Evolutionary conservation across 2,329 filamentous ascomycete species (phyloP), one percentile per base, ranked within the genome.

Genomic region (Monosporascus sp.): DNA sequence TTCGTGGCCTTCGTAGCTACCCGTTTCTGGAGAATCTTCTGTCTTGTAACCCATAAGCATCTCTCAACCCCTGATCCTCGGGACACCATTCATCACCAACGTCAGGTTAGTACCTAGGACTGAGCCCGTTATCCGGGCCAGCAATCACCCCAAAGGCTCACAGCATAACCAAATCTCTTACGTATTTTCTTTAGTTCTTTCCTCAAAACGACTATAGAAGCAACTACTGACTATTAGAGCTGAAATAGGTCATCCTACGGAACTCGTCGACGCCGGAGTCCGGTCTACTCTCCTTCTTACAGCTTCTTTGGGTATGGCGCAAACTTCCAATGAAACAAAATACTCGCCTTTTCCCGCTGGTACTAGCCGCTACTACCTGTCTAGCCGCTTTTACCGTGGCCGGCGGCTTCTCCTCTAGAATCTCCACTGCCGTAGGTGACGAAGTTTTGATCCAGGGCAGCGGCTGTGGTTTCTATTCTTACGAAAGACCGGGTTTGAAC

Each of bases 1-100:
- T 59, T 61, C 35, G 50, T 60, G 5, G 41, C 55, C 1, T 60
- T 59, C 11, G 57, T 62, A 0, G 57, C 56, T 17, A 40, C 55
- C 1, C 51, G 60, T 0, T 53, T 55, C 11, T 62, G 60, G 60
- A 52, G 50, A 7, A 56, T 60, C 2, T 38, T 54, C 8, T 58
- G 59, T 43, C 46, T 61, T 7, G 14, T 48, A 1, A 50, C 53
- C 3, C 58, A 60, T 37, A 51, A 48, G 8, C 27, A 7, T 9
- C 54, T 40, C 20, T 60, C 58, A 3, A 52, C 48, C 9, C 7
- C 49, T 0, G 22, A 40, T 1, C 40, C 20, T 5, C 53, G 22
- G 19, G 51, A 54, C 37, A 19, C 54, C 3, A 38, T 60, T 3
- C 37, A 60, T 22, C 54, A 60, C 16, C 58, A 62, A 40, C 54